phyloP scores from a whole-genome alignment of 257 asterid genomes.

The Scutellaria galericulata region DNA sequence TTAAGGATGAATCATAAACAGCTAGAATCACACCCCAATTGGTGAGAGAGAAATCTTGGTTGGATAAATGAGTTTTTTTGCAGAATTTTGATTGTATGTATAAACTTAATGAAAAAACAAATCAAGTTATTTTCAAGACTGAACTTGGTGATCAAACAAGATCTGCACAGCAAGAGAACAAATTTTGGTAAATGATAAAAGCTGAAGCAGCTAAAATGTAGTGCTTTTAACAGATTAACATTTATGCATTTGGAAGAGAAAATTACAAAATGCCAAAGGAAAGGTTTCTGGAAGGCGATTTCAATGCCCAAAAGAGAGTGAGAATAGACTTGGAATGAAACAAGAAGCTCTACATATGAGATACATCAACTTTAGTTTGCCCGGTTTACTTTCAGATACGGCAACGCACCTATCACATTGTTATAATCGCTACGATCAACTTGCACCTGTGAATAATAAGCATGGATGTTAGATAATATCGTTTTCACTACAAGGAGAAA shows the following conservation, averaged over 20 bases:
- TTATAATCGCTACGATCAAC: conserved; percentile 89
- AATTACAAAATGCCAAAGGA: conserved; percentile 13
- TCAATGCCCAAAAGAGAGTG: conserved; percentile 18
- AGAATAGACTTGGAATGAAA: conserved; percentile 21
- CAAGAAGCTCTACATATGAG: conserved; percentile 36
- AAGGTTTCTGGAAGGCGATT: conserved; percentile 20
- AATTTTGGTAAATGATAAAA: conserved; percentile 9
- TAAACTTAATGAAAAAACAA: no score
- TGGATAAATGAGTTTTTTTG: no score
- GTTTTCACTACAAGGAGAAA: neutral
- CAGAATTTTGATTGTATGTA: no score
- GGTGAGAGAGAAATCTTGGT: no score
- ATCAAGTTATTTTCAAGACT: no score
- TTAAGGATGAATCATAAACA: no score
- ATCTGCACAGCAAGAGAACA: neutral
- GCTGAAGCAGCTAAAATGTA: conserved; percentile 28
- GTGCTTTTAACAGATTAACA: conserved; percentile 18
- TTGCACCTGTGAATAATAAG: conserved; percentile 61
- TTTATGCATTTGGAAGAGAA: conserved; percentile 5
- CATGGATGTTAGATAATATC: neutral
- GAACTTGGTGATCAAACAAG: neutral
- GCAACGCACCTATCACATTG: conserved; percentile 94
- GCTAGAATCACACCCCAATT: no score
- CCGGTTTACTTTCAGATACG: conserved; percentile 89
- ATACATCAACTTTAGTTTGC: conserved; percentile 50